Conservation (phyloP, 139 green algal genomes). For the Tetraselmis chui region DNA sequence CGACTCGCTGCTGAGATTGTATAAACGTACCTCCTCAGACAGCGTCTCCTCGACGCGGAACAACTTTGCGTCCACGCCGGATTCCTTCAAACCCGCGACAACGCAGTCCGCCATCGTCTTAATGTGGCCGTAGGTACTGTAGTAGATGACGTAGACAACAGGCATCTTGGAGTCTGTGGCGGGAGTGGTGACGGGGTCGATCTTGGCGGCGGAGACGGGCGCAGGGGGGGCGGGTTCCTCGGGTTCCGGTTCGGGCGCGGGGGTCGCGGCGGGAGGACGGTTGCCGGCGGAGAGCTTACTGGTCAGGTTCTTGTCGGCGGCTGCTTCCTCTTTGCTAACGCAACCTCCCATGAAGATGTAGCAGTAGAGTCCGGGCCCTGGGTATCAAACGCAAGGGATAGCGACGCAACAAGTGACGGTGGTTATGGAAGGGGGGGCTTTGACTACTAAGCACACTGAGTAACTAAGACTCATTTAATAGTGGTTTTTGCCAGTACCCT, state of each 20-base stretch:
- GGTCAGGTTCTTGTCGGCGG: too few species aligned
- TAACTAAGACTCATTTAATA: too few species aligned
- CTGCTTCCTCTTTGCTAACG: neutral
- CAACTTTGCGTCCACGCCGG: conserved; percentile 48
- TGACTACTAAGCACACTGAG: too few species aligned
- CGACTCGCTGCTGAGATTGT: too few species aligned
- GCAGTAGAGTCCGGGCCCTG: too few species aligned
- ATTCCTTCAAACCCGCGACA: conserved; percentile 32
- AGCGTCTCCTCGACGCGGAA: conserved; percentile 19
- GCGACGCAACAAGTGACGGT: too few species aligned
- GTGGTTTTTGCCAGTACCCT: too few species aligned
- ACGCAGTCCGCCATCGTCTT: conserved; percentile 42
- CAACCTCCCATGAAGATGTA: neutral
- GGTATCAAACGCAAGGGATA: too few species aligned
- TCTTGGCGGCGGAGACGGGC: neutral
- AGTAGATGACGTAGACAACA: conserved; percentile 20
- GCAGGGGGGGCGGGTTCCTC: neutral
- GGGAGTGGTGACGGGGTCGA: neutral
- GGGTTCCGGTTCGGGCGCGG: neutral
- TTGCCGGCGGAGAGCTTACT: too few species aligned
- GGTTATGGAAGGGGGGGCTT: too few species aligned
- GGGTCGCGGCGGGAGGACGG: neutral
- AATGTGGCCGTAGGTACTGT: conserved; percentile 64
- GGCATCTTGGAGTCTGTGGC: neutral
- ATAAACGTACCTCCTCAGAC: conserved; percentile 36